A percentile compares a stretch with the other conserved stretches of the same genome.
Conservation (phyloP, 2,329 filamentous ascomycete genomes). For the Pseudogymnoascus sp. region DNA sequence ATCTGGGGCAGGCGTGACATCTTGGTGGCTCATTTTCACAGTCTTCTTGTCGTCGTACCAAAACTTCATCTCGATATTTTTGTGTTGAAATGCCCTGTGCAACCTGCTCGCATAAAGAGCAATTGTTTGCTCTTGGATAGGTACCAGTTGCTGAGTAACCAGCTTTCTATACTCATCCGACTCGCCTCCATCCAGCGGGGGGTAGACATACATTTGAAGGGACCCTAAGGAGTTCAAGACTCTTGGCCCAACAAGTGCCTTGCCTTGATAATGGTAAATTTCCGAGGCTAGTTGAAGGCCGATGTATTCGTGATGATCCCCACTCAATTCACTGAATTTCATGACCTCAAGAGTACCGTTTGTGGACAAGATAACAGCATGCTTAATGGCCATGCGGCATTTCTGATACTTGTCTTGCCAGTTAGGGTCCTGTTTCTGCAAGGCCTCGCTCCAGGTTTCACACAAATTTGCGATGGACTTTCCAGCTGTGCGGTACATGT, state of each 20-base stretch:
- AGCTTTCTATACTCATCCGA: conserved; percentile 74
- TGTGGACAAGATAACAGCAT: conserved; percentile 64
- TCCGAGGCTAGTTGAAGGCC: conserved; percentile 86
- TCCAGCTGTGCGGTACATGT: conserved; percentile 63
- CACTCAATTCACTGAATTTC: conserved; percentile 64
- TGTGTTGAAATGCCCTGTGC: conserved; percentile 74
- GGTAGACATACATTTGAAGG: conserved; percentile 65
- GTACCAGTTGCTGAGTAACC: conserved; percentile 63
- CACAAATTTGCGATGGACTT: conserved; percentile 66
- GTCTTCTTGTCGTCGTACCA: conserved; percentile 74
- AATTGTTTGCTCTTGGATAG: conserved; percentile 67
- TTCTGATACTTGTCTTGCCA: conserved; percentile 85
- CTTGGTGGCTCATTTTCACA: conserved; percentile 57
- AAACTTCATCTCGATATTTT: conserved; percentile 64
- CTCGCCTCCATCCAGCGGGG: conserved; percentile 77
- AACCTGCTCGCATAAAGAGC: conserved; percentile 71
- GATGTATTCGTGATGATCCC: conserved; percentile 81
- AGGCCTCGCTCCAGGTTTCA: conserved; percentile 69
- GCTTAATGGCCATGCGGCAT: conserved; percentile 74
- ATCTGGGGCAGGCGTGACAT: conserved; percentile 41
- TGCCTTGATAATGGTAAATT: conserved; percentile 81
- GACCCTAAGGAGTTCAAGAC: conserved; percentile 77
- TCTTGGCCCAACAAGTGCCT: conserved; percentile 69
- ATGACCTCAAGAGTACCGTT: conserved; percentile 65
- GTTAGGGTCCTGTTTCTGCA: conserved; percentile 58